Conservation (phyloP, 1,139 yeast genomes). For the Sugiyamaella xylanicola region DNA sequence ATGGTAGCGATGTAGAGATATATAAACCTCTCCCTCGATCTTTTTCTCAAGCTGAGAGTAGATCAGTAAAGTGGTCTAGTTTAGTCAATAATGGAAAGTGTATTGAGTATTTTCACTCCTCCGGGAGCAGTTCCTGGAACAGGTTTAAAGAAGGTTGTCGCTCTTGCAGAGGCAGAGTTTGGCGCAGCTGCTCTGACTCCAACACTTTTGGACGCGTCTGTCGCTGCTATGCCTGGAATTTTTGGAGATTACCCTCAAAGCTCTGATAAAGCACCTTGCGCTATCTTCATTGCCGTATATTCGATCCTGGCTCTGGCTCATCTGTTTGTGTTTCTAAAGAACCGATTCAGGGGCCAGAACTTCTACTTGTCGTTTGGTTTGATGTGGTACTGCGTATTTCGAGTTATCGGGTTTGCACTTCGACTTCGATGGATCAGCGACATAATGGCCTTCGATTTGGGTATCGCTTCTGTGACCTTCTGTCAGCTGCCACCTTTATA, state of each 20-base stretch:
- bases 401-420: constrained; percentile 61
- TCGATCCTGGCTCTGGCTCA: constrained; percentile 53
- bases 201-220: constrained; percentile 39
- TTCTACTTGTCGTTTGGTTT: constrained; percentile 62
- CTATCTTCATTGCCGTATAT: constrained; percentile 59
- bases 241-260: constrained; percentile 67
- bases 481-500: constrained; percentile 51
- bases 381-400: constrained; percentile 53
- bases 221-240: constrained; percentile 50
- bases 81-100: constrained; percentile 5
- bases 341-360: constrained; percentile 61
- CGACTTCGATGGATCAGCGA: constrained; percentile 62
- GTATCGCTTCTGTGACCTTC: constrained; percentile 63
- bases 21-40: too few species aligned
- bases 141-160: constrained; percentile 42
- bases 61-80: not conserved
- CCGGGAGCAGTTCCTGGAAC: constrained; percentile 47
- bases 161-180: constrained; percentile 37
- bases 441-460: constrained; percentile 49
- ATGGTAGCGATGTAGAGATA: too few species aligned
- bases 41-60: too few species aligned
- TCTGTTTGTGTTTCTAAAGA: constrained; percentile 52
- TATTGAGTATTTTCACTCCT: constrained; percentile 26
- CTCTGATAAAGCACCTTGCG: constrained; percentile 63
- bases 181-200: constrained; percentile 39